Evolutionary conservation across 2,329 filamentous ascomycete species (phyloP).

Genomic region (Fusarium oligoseptatum): DNA sequence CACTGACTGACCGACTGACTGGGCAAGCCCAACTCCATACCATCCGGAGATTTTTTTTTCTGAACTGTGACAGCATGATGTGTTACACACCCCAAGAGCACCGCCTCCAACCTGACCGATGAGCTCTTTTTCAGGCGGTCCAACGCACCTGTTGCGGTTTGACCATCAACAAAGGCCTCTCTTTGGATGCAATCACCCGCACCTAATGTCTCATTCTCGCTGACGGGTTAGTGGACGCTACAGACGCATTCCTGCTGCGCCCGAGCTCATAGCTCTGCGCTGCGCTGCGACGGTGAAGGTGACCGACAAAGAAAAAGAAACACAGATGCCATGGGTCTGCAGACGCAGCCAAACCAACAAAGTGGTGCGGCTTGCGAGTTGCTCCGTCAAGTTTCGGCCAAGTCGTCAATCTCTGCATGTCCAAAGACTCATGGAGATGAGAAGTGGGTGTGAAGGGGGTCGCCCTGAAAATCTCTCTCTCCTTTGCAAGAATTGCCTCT

Average conservation of each 20-base stretch:
- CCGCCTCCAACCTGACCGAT: conserved; percentile 4
- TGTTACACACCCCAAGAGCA: conserved; percentile 6
- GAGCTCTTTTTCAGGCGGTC: background rate
- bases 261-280: background rate
- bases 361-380: background rate
- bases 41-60: conserved; percentile 17
- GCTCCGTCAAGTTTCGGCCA: background rate
- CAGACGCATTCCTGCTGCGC: background rate
- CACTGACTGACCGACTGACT: background rate
- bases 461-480: background rate
- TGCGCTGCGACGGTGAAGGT: background rate
- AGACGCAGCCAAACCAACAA: background rate
- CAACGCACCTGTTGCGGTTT: background rate
- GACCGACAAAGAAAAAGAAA: background rate
- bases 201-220: background rate
- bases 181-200: background rate
- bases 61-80: conserved; percentile 18
- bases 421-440: background rate
- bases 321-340: background rate
- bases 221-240: background rate
- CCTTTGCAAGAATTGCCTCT: background rate
- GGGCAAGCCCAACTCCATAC: background rate
- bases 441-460: conserved; percentile 2
- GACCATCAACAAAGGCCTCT: background rate
- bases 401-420: background rate